Base-by-base conservation (phyloP, 169 alveolate species). In the Babesia divergens region DNA sequence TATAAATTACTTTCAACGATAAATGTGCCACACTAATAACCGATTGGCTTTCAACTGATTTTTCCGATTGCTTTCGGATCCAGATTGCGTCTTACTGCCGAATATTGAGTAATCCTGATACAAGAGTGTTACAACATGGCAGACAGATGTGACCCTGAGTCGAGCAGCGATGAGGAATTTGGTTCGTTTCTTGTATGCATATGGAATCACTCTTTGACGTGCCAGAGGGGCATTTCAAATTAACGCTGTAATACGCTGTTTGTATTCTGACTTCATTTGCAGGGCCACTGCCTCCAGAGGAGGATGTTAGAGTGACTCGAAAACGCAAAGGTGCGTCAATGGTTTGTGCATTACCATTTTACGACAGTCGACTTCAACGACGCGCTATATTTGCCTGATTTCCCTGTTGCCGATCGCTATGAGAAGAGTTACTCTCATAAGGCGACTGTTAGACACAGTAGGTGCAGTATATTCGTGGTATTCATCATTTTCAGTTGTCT, bases 351-450 rank as follows among this genome's bases (percentile, higher is more conserved):
- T 2, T 1, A 20, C 3, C 32, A 58, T 28, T 6, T 0, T 0
- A 9, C 3, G 20, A 0, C 62, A 77, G 86, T 67, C 32, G 69
- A 77, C 0, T 67, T 77, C 50, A 54, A 88, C 64, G 93, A 92
- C 68, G 83, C 84, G 49, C 58, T 86, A 51, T 89, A 89, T 62
- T 81, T 91, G 50, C 82, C 62, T 42, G 84, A 92, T 50, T 68
- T 94, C 26, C 97, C 97, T n/a, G 72, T 66, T 24, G 89, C 90
- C 22, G 87, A 77, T 28, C 68, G 84, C 37, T 95, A 95, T 72
- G 95, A 91, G 79, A 90, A 86, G 65, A 92, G 97, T 56, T 92
- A 82, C 71, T 92, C 94, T 95, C 98, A 95, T 70, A 85, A 94
- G 34, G 94, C 93, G 24, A 79, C 74, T 7, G 91, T 94, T 9